Conservation (phyloP, 2,329 filamentous ascomycete species). For the Boeremia exigua region DNA sequence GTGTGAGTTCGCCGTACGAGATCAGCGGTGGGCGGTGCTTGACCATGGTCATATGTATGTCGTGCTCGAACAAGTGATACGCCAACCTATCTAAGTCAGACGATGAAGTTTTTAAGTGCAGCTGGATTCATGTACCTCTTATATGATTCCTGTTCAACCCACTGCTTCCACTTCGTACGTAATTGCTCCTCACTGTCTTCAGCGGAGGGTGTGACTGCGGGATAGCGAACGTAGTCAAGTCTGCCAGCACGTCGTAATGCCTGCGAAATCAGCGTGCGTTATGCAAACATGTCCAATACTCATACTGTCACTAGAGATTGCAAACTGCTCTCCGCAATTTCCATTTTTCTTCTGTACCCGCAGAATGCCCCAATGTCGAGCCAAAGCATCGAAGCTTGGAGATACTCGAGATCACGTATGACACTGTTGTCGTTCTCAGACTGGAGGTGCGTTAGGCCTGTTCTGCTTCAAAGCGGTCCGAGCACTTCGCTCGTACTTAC, state of each 20-base stretch:
- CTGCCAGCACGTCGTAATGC: slow-evolving; percentile 62
- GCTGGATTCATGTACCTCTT: slow-evolving; percentile 62
- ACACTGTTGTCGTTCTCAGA: slow-evolving; percentile 39
- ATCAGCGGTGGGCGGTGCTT: slow-evolving; percentile 58
- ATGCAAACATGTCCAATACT: not conserved
- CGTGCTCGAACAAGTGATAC: slow-evolving; percentile 32
- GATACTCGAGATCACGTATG: slow-evolving; percentile 55
- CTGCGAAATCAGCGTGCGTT: slow-evolving; percentile 3
- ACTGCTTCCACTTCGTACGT: slow-evolving; percentile 67
- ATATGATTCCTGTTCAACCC: slow-evolving; percentile 69
- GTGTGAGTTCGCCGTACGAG: slow-evolving; percentile 70
- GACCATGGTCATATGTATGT: slow-evolving; percentile 29
- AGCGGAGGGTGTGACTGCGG: slow-evolving; percentile 56
- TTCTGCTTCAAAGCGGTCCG: not conserved
- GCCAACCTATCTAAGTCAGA: slow-evolving; percentile 17
- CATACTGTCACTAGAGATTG: slow-evolving; percentile 56
- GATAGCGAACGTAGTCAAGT: slow-evolving; percentile 62
- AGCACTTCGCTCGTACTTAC: not conserved
- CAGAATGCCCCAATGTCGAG: slow-evolving; percentile 63
- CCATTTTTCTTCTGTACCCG: slow-evolving; percentile 62
- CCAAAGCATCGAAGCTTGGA: slow-evolving; percentile 58
- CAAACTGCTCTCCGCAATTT: slow-evolving; percentile 62
- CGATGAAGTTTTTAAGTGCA: slow-evolving; percentile 47
- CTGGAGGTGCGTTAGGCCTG: not conserved
- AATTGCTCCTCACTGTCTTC: slow-evolving; percentile 60